Percentiles rank a stretch among this genome's conserved stretches.
Evolutionary conservation across 2,329 filamentous ascomycete genomes (phyloP).

Genomic region (Colletotrichum lini): DNA sequence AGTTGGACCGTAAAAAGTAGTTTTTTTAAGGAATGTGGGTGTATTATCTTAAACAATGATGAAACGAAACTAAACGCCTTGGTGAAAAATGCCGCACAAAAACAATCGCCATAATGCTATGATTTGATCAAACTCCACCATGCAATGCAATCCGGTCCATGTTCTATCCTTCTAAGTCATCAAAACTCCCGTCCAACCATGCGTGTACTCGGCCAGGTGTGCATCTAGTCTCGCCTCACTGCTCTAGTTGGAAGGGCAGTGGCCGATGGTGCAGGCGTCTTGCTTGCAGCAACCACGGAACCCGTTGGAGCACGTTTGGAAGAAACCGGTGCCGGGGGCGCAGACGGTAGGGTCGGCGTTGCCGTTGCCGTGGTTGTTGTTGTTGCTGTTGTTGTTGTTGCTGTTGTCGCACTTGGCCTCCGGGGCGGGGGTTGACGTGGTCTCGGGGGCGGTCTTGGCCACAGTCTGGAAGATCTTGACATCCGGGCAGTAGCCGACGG

Average conservation of each 20-base stretch:
- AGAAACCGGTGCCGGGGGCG: conserved; percentile 34
- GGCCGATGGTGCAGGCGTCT: conserved; percentile 35
- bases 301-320: conserved; percentile 37
- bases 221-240: not conserved
- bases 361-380: not conserved
- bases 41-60: conserved; percentile 8
- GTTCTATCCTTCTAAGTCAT: not conserved
- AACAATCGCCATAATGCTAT: conserved; percentile 23
- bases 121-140: conserved; percentile 19
- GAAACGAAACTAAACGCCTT: conserved; percentile 1
- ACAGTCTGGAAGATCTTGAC: conserved; percentile 31
- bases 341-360: conserved; percentile 32
- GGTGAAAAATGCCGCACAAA: not conserved
- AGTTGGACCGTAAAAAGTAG: not conserved
- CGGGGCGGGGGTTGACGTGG: conserved; percentile 7
- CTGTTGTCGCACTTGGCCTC: conserved; percentile 8
- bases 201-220: not conserved
- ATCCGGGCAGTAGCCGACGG: conserved; percentile 33
- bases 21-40: conserved; percentile 18
- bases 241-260: conserved; percentile 36
- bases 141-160: conserved; percentile 16
- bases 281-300: conserved; percentile 38
- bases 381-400: too few species aligned
- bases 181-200: not conserved
- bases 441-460: conserved; percentile 8